Conservation (phyloP, 2,329 filamentous ascomycete species). For the Pseudogymnoascus destructans region DNA sequence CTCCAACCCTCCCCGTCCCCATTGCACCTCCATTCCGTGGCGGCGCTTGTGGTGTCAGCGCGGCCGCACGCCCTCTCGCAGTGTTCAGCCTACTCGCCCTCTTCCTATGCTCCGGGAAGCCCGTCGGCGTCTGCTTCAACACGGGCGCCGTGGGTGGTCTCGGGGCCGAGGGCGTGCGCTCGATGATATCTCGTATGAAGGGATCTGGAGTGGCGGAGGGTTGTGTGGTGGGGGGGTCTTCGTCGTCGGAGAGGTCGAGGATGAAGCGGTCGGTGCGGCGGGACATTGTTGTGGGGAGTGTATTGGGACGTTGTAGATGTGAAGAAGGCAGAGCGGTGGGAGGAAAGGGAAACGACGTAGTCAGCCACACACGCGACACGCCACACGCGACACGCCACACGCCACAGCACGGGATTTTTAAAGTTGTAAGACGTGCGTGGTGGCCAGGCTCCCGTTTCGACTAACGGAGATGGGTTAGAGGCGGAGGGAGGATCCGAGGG, state of each 20-base stretch:
- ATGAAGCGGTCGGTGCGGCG: constrained; percentile 35
- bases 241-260: constrained; percentile 44
- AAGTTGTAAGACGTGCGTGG: too few relatives aligned
- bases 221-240: constrained; percentile 28
- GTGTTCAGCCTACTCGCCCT: constrained; percentile 66
- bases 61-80: constrained; percentile 28
- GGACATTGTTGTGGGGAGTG: not conserved
- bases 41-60: too few relatives aligned
- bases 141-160: constrained; percentile 52
- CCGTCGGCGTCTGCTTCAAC: constrained; percentile 43
- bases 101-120: constrained; percentile 84
- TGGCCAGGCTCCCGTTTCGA: too few relatives aligned
- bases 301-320: too few relatives aligned
- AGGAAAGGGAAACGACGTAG: too few relatives aligned
- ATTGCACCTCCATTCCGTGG: too few relatives aligned
- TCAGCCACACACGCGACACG: too few relatives aligned
- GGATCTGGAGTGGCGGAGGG: not conserved
- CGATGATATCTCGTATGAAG: constrained; percentile 62
- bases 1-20: not conserved
- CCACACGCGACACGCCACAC: too few relatives aligned
- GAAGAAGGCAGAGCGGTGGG: too few relatives aligned
- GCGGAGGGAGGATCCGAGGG: too few relatives aligned
- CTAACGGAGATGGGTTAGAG: too few relatives aligned
- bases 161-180: constrained; percentile 49
- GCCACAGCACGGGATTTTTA: too few relatives aligned